Evolutionary conservation across 1,284 basidiomycete genomes (phyloP).

Genomic region (Blastosporella zonata): DNA sequence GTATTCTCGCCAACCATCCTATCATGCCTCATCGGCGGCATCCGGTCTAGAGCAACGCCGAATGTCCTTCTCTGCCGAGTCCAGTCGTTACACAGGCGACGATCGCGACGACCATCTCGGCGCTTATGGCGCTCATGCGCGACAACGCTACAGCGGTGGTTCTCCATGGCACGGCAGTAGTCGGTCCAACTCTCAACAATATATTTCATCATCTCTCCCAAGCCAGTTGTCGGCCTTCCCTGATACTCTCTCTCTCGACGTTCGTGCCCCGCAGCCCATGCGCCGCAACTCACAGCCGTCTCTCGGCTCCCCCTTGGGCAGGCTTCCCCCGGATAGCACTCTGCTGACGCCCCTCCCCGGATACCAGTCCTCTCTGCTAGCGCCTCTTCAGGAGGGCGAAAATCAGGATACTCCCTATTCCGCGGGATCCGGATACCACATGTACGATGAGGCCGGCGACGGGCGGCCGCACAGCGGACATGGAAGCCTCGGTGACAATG

Average conservation of each 20-base stretch:
- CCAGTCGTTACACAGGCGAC: constrained; percentile 31
- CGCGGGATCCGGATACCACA: constrained; percentile 29
- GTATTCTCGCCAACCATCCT: constrained; percentile 15
- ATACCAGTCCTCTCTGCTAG: constrained; percentile 32
- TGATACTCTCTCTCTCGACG: constrained; percentile 21
- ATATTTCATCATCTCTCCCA: constrained; percentile 25
- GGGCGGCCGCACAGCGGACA: constrained; percentile 39
- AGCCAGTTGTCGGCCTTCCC: constrained; percentile 9
- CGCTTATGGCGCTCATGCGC: constrained; percentile 25
- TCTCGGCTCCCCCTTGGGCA: constrained; percentile 23
- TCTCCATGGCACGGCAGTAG: constrained; percentile 33
- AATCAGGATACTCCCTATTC: constrained; percentile 24
- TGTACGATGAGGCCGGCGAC: constrained; percentile 35
- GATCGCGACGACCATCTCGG: constrained; percentile 30
- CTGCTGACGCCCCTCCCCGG: constrained; percentile 42
- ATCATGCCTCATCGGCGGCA: constrained; percentile 13
- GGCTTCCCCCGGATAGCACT: constrained; percentile 43
- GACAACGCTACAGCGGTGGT: constrained; percentile 28
- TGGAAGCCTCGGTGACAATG: constrained; percentile 34
- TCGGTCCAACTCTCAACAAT: constrained; percentile 16
- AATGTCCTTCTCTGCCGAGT: constrained; percentile 30
- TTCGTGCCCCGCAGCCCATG: constrained; percentile 19
- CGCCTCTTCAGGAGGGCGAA: constrained; percentile 26
- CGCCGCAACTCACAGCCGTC: constrained; percentile 21
- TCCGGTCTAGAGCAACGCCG: constrained; percentile 23